phyloP scores from a whole-genome alignment of 177 flowering plant genomes.

The Vitis hybrid region DNA sequence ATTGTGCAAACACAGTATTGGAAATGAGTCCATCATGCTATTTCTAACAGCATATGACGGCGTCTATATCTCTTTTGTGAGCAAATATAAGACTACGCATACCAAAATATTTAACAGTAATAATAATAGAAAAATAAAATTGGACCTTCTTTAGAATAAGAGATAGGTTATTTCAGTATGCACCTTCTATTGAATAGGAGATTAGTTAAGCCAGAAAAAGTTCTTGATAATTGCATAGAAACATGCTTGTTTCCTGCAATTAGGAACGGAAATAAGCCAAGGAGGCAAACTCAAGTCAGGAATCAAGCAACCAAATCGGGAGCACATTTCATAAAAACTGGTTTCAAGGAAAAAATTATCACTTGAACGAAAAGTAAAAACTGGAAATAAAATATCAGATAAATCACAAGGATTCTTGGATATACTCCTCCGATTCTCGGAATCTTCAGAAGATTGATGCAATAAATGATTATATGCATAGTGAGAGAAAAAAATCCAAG shows the following conservation, averaged over 20 bases:
- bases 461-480: neutral
- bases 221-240: constrained; percentile 52
- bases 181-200: constrained; percentile 75
- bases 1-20: too few species aligned
- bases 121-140: neutral
- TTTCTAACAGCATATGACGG: neutral
- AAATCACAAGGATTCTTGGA: neutral
- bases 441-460: neutral
- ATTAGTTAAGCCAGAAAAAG: constrained; percentile 57
- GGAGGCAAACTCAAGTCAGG: neutral
- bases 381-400: neutral
- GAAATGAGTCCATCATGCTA: too few species aligned
- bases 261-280: constrained; percentile 2
- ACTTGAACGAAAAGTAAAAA: neutral
- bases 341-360: neutral
- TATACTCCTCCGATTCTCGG: neutral
- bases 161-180: neutral
- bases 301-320: neutral
- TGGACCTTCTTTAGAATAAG: neutral
- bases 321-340: neutral
- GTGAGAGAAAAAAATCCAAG: neutral
- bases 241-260: constrained; percentile 48
- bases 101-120: too few species aligned
- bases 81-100: neutral
- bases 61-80: too few species aligned